Conservation (phyloP, 2,329 filamentous ascomycete genomes). For the Epicoccum nigrum region DNA sequence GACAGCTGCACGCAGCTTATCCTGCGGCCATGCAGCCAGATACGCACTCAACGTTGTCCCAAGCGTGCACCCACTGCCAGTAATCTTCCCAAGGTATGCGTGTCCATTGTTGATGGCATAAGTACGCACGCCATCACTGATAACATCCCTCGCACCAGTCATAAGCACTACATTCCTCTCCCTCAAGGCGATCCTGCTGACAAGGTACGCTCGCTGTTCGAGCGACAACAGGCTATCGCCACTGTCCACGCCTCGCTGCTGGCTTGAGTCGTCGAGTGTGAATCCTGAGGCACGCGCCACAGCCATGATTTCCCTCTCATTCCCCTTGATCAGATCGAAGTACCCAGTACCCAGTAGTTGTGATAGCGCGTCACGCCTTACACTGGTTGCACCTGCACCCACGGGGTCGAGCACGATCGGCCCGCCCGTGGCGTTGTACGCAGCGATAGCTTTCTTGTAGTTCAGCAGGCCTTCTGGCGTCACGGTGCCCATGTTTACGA, state of each 20-base stretch:
- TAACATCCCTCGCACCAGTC: conserved; percentile 78
- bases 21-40: conserved; percentile 56
- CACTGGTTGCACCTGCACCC: conserved; percentile 80
- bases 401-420: conserved; percentile 90
- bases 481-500: conserved; percentile 95
- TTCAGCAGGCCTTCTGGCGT: conserved; percentile 75
- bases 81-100: conserved; percentile 70
- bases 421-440: conserved; percentile 78
- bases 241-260: conserved; percentile 87
- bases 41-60: conserved; percentile 82
- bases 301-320: conserved; percentile 83
- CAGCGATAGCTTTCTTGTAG: conserved; percentile 74
- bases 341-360: conserved; percentile 74
- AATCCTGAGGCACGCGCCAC: conserved; percentile 62
- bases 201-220: conserved; percentile 66
- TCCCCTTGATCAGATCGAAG: conserved; percentile 91
- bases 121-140: conserved; percentile 75
- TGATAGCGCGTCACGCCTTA: conserved; percentile 74
- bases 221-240: conserved; percentile 60
- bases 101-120: conserved; percentile 79
- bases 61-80: conserved; percentile 79
- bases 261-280: conserved; percentile 45
- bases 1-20: conserved; percentile 69
- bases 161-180: conserved; percentile 78
- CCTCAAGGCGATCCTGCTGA: conserved; percentile 68